Evolutionary conservation across 305 asterid genomes (phyloP).

Genomic region (Fraxinus baroniana): DNA sequence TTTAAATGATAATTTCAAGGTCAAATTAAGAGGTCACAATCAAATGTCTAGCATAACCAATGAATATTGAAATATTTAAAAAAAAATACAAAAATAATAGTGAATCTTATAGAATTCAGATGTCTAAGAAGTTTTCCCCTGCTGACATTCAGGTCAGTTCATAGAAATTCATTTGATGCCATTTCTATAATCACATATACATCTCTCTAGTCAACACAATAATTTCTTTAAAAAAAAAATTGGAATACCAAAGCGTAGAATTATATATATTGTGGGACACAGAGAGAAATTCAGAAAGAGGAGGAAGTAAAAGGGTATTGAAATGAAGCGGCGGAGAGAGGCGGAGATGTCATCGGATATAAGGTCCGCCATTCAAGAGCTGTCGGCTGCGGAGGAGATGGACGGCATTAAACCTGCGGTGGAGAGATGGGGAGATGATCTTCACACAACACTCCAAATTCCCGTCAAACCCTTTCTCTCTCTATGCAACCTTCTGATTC

Average conservation of each 20-base stretch:
- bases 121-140: not conserved
- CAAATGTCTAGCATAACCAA: not conserved
- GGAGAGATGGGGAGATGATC: slow-evolving; percentile 3
- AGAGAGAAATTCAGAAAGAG: not conserved
- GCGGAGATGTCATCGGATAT: slow-evolving; percentile 56
- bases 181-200: not conserved
- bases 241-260: not conserved
- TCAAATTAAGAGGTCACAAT: slow-evolving; percentile 1
- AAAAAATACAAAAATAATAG: not conserved
- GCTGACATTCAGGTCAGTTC: not conserved
- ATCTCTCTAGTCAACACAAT: not conserved
- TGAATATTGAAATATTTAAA: not conserved
- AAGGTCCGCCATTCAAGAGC: slow-evolving; percentile 63
- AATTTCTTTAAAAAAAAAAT: not conserved
- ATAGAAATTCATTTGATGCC: not conserved
- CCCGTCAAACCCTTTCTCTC: slow-evolving; percentile 74
- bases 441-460: slow-evolving; percentile 27
- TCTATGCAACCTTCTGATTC: slow-evolving; percentile 57
- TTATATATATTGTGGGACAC: not conserved
- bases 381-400: slow-evolving; percentile 29
- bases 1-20: slow-evolving; percentile 8
- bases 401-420: slow-evolving; percentile 8
- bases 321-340: slow-evolving; percentile 74
- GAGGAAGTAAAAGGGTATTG: not conserved
- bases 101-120: not conserved